phyloP scores from a whole-genome alignment of 371 early-diverging fungal genomes.

The Mucor indicus region DNA sequence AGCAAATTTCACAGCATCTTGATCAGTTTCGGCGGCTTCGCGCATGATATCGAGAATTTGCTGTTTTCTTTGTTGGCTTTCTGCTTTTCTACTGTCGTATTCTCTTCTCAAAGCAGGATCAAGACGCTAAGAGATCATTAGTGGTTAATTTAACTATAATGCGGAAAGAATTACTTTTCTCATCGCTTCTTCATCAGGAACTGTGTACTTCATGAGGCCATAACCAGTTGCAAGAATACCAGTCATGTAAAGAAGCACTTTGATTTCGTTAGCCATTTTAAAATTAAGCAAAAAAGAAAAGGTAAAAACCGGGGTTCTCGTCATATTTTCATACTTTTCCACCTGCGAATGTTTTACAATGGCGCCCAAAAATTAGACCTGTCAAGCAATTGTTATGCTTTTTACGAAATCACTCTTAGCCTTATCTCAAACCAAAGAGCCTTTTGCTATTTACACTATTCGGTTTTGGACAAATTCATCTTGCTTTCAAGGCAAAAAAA shows the following conservation, averaged over 20 bases:
- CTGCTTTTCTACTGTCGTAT: conserved; percentile 23
- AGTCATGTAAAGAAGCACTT: conserved; percentile 37
- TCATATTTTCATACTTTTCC: no score
- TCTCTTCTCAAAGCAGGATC: conserved; percentile 30
- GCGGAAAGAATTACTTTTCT: conserved; percentile 21
- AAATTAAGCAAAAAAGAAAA: not conserved
- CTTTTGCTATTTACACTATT: no score
- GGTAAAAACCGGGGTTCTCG: no score
- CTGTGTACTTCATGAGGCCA: conserved; percentile 45
- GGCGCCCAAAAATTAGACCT: no score
- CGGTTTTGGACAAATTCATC: no score
- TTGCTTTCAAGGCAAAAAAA: no score
- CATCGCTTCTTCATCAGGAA: conserved; percentile 44
- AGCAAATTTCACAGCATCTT: conserved; percentile 35
- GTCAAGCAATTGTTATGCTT: no score
- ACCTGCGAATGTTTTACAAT: no score
- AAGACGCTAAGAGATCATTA: conserved; percentile 22
- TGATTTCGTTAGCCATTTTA: conserved; percentile 35
- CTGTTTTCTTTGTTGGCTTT: conserved; percentile 23
- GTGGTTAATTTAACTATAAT: not conserved
- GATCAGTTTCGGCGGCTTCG: conserved; percentile 35
- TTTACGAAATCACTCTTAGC: no score
- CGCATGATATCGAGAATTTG: conserved; percentile 37
- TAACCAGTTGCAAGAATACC: conserved; percentile 43
- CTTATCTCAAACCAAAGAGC: no score